Evolutionary conservation across 768 basidiomycete species (phyloP).

Genomic region (Chalciporus chontae): DNA sequence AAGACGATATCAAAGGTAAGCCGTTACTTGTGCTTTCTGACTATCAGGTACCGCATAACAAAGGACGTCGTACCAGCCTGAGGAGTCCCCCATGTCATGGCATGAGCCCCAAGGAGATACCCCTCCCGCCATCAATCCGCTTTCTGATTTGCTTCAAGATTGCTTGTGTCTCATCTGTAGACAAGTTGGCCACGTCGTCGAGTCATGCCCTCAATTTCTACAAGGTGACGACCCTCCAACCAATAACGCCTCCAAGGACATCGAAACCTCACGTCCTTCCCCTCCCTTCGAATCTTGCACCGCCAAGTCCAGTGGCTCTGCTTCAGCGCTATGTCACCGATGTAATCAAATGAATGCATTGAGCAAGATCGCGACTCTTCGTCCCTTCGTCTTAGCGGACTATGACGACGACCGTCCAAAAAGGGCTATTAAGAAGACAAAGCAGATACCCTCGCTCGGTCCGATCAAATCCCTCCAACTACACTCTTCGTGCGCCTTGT

Average conservation of each 20-base stretch:
- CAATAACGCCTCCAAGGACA: too few species aligned
- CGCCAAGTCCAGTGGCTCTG: background rate
- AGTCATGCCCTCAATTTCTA: background rate
- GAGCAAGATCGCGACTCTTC: background rate
- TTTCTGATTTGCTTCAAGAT: background rate
- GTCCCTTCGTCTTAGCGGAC: background rate
- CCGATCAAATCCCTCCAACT: background rate
- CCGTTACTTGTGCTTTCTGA: too few species aligned
- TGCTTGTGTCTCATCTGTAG: background rate
- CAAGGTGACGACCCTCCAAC: too few species aligned
- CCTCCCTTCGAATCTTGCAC: background rate
- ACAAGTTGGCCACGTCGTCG: background rate
- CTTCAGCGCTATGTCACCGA: background rate
- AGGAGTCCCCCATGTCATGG: too few species aligned
- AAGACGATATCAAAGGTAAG: too few species aligned
- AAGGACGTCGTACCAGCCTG: too few species aligned
- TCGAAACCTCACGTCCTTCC: too few species aligned
- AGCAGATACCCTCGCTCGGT: too few species aligned
- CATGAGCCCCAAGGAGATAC: too few species aligned
- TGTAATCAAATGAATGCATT: background rate
- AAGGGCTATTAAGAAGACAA: background rate
- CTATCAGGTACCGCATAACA: too few species aligned
- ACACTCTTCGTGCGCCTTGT: background rate
- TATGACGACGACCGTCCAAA: background rate
- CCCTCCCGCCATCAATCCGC: background rate